Evolutionary conservation across 768 basidiomycete species (phyloP), one percentile per base, ranked within the genome.

Genomic region (Collybia sordida): DNA sequence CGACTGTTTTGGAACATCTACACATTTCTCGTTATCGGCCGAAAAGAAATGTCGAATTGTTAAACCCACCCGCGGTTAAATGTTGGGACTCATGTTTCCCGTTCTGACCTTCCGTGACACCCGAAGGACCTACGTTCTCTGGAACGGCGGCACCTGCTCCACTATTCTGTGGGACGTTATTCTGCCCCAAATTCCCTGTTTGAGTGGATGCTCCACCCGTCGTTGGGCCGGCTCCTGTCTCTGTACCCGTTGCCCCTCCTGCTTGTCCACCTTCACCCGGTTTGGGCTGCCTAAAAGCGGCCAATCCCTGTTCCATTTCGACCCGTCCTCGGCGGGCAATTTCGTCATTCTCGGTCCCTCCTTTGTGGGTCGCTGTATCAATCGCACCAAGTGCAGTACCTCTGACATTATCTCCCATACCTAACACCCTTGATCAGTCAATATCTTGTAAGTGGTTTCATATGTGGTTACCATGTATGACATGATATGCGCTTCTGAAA

Each of bases 361-460:
- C 59, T 11, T 63, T 55, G 4, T 63, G 59, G 2, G 65, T 55
- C 8, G 69, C 31, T 1, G 64, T 62, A 47, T 79, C 77, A 8
- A 77, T 52, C 3, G 70, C 68, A 9, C 71, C 70, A 40, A 78
- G 56, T 7, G 68, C 50, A 0, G 74, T 68, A 6, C 79, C 79
- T 21, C 77, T 71, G 4, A 79, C 49, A 37, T 64, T 71, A 31
- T 80, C 78, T 6, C 76, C 74, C 1, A 72, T 23, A 3, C 79
- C 79, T 75, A 50, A 47, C 12, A 35, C 15, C 46, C 39, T n/a
- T n/a, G n/a, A 23, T 39, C n/a, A 1, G 35, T 57, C 15, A 62
- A 49, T 24, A 43, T 23, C 25, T 23, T 27, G 7, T 41, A 9
- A 7, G n/a, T 44, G 14, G 34, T 40, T 35, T 2, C 15, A 36